Conservation (phyloP, 2,329 filamentous ascomycete genomes). For the Bimuria novae-zelandiae region DNA sequence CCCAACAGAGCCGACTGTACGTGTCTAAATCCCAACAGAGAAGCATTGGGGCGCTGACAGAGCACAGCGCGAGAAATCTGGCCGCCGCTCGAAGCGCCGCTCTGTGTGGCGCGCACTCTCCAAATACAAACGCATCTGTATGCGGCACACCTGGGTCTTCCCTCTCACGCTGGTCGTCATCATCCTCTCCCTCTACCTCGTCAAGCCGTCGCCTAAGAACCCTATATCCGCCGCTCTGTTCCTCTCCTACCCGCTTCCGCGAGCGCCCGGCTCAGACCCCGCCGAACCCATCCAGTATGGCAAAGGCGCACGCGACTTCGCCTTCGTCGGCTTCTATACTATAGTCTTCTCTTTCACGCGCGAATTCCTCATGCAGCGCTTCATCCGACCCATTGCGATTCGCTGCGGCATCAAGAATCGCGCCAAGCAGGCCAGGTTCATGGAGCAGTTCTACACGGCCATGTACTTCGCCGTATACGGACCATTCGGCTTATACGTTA, state of each 20-base stretch:
- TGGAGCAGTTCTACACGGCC: slow-evolving; percentile 95
- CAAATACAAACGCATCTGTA: slow-evolving; percentile 51
- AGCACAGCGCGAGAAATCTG: slow-evolving; percentile 26
- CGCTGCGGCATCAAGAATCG: slow-evolving; percentile 70
- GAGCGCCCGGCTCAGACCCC: slow-evolving; percentile 49
- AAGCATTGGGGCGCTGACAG: slow-evolving; percentile 9
- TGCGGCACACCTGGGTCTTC: slow-evolving; percentile 64
- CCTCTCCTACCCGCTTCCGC: slow-evolving; percentile 80
- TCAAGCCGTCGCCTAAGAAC: slow-evolving; percentile 79
- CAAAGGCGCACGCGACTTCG: slow-evolving; percentile 85
- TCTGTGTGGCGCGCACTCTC: slow-evolving; percentile 51
- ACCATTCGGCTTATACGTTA: slow-evolving; percentile 84
- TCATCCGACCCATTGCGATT: slow-evolving; percentile 77
- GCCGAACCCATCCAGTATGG: slow-evolving; percentile 68
- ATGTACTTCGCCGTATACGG: slow-evolving; percentile 86
- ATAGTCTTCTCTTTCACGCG: slow-evolving; percentile 90
- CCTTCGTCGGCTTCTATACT: slow-evolving; percentile 87
- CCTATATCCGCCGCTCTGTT: slow-evolving; percentile 82
- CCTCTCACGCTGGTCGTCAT: slow-evolving; percentile 71
- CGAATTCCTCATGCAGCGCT: slow-evolving; percentile 92
- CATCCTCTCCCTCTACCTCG: slow-evolving; percentile 70
- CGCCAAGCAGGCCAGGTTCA: slow-evolving; percentile 85
- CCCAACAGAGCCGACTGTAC: slow-evolving; percentile 25
- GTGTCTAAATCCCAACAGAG: background rate
- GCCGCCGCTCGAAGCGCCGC: slow-evolving; percentile 52